phyloP scores from a whole-genome alignment of 78 protist species.

The Andalucia godoyi region DNA sequence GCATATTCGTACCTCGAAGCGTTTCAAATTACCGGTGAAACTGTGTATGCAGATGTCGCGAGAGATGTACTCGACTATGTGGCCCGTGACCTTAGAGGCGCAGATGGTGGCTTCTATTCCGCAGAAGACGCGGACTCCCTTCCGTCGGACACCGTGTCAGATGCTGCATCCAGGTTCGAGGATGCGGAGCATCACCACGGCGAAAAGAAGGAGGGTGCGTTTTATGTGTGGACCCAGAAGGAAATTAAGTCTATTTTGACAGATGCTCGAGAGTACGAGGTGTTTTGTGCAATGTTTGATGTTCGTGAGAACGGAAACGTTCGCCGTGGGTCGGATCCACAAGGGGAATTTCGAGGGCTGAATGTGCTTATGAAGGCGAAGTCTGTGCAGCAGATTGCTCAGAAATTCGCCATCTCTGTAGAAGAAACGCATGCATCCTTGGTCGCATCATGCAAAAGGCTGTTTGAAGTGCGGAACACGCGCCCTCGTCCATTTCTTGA shows the following conservation, averaged over 20 bases:
- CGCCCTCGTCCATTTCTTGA: constrained; percentile 53
- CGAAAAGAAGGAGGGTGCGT: constrained; percentile 56
- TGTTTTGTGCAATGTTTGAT: constrained; percentile 10
- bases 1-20: constrained; percentile 41
- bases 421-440: background rate
- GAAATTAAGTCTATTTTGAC: constrained; percentile 9
- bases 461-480: constrained; percentile 8
- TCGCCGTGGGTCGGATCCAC: constrained; percentile 38
- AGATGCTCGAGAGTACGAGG: background rate
- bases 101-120: constrained; percentile 27
- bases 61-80: background rate
- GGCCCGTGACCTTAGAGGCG: background rate
- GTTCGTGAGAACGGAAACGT: constrained; percentile 45
- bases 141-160: background rate
- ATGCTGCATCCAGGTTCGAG: too few species aligned
- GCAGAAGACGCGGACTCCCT: constrained; percentile 63
- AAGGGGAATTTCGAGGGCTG: constrained; percentile 39
- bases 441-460: background rate
- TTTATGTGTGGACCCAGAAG: constrained; percentile 34
- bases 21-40: constrained; percentile 2
- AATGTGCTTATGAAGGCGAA: constrained; percentile 28
- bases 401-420: background rate
- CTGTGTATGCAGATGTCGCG: background rate
- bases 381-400: constrained; percentile 4
- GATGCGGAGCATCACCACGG: background rate